These are phyloP conservation scores for Pontederia crassipes DNA, from an alignment of 176 grass and related monocot species.

Conservation along the genomic window DNA sequence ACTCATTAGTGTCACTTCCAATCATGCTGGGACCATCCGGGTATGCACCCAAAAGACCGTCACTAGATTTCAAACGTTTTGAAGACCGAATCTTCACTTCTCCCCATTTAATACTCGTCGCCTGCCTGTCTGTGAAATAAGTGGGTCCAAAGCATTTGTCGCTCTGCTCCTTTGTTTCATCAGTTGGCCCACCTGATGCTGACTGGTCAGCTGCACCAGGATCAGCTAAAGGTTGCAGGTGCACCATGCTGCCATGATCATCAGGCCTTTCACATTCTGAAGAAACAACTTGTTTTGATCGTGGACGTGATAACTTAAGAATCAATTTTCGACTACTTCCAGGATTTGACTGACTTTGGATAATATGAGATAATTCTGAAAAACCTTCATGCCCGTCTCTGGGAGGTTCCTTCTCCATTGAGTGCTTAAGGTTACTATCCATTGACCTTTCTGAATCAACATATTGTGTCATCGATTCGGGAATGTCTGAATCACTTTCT, in stretches of 20 bases:
- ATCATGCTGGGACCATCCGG: background rate
- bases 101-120: constrained; percentile 70
- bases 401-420: constrained; percentile 35
- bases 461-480: constrained; percentile 31
- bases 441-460: constrained; percentile 48
- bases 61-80: constrained; percentile 39
- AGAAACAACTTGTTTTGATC: constrained; percentile 38
- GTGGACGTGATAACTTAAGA: constrained; percentile 50
- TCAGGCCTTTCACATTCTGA: constrained; percentile 38
- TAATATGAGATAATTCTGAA: constrained; percentile 33
- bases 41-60: constrained; percentile 15
- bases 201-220: constrained; percentile 20
- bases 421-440: constrained; percentile 24
- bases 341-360: constrained; percentile 26
- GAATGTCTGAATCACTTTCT: constrained; percentile 19
- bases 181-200: constrained; percentile 32
- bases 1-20: constrained; percentile 7
- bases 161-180: constrained; percentile 27
- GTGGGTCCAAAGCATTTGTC: constrained; percentile 16
- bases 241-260: constrained; percentile 26
- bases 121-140: constrained; percentile 27
- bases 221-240: constrained; percentile 21
- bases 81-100: constrained; percentile 83
- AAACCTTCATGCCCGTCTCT: constrained; percentile 47
- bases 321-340: constrained; percentile 54